A percentile compares a stretch with the other conserved stretches of the same genome.
Conservation (phyloP, 805 yeast genomes). For the Ogataea philodendri region DNA sequence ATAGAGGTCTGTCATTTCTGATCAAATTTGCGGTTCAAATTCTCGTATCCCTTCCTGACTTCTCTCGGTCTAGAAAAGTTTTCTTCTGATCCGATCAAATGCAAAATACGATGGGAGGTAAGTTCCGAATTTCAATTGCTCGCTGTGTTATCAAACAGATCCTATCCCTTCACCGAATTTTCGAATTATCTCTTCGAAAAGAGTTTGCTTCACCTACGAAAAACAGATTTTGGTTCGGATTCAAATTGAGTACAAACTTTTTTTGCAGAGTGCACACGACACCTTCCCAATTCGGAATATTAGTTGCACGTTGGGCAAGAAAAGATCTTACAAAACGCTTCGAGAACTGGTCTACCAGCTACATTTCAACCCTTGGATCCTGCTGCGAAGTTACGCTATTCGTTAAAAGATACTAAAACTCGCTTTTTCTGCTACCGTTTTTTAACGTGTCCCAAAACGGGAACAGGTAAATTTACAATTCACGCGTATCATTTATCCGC, state of each 20-base stretch:
- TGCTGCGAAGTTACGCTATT: not conserved
- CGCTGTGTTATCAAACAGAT: not conserved
- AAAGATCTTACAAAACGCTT: too few species aligned
- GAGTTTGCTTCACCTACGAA: slow-evolving; percentile 6
- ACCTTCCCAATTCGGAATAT: slow-evolving; percentile 18
- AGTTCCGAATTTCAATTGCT: not conserved
- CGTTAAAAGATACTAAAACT: not conserved
- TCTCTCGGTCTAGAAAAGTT: not conserved
- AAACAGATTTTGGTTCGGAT: slow-evolving; percentile 13
- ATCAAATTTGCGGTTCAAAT: slow-evolving; percentile 1
- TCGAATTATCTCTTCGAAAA: slow-evolving; percentile 1
- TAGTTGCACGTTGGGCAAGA: slow-evolving; percentile 5
- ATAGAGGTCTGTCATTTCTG: slow-evolving; percentile 29
- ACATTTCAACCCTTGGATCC: too few species aligned
- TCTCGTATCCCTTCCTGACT: slow-evolving; percentile 6
- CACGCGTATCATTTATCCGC: slow-evolving; percentile 4
- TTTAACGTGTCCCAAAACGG: slow-evolving; percentile 7
- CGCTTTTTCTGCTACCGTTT: too few species aligned
- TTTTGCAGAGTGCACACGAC: slow-evolving; percentile 13
- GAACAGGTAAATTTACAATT: slow-evolving; percentile 1
- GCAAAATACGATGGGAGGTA: too few species aligned
- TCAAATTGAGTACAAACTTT: slow-evolving; percentile 12
- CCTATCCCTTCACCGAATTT: slow-evolving; percentile 2
- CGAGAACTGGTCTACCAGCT: too few species aligned
- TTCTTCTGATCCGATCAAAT: too few species aligned